Conservation (phyloP, 495 filamentous ascomycete species). For the Xylaria intraflava region DNA sequence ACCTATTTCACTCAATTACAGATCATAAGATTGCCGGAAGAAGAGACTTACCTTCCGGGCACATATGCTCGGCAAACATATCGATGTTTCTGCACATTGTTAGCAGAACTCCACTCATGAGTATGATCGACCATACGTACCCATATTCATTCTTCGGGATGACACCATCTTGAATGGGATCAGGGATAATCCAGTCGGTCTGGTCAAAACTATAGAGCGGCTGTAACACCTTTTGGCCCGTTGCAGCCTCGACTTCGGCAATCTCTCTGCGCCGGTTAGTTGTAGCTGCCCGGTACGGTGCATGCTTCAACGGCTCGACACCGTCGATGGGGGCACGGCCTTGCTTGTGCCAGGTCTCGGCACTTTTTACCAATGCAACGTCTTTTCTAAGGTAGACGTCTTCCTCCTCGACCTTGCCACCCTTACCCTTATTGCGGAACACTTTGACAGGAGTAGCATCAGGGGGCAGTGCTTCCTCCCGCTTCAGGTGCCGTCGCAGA, state of each 20-base stretch:
- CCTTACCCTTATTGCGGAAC: slow-evolving; percentile 62
- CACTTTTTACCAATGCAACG: slow-evolving; percentile 77
- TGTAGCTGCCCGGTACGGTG: slow-evolving; percentile 87
- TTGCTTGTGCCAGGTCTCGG: slow-evolving; percentile 97
- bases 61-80: slow-evolving; percentile 88
- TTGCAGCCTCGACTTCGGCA: slow-evolving; percentile 68
- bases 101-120: slow-evolving; percentile 2
- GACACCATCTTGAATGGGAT: slow-evolving; percentile 69
- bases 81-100: slow-evolving; percentile 65
- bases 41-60: slow-evolving; percentile 51
- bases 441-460: slow-evolving; percentile 62
- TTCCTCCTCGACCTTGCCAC: slow-evolving; percentile 60
- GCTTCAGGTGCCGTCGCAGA: slow-evolving; percentile 78
- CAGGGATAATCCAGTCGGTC: slow-evolving; percentile 88
- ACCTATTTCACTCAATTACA: slow-evolving; percentile 19
- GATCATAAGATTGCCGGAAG: slow-evolving; percentile 12
- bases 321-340: slow-evolving; percentile 67
- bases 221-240: slow-evolving; percentile 77
- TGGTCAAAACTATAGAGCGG: slow-evolving; percentile 80
- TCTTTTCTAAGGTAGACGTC: slow-evolving; percentile 76
- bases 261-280: slow-evolving; percentile 83
- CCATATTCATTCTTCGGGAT: slow-evolving; percentile 95
- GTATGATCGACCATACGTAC: slow-evolving; percentile 10
- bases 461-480: slow-evolving; percentile 82
- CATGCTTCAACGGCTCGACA: slow-evolving; percentile 71